Percentiles rank a stretch among this genome's conserved stretches.
Evolutionary conservation across 768 basidiomycete species (phyloP).

Genomic region (Phaeotremella fagi): DNA sequence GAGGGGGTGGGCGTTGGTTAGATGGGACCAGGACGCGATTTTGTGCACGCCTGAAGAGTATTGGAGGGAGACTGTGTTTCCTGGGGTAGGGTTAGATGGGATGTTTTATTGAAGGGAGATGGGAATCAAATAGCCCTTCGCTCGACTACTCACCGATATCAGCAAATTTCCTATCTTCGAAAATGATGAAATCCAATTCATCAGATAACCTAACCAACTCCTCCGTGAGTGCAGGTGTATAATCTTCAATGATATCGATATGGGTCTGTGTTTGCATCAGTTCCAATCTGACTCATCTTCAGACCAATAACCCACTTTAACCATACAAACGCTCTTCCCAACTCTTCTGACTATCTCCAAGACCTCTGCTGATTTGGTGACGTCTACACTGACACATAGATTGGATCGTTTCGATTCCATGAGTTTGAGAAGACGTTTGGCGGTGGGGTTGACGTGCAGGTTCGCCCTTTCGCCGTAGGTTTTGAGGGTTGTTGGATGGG

Average conservation of each 20-base stretch:
- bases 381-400: conserved; percentile 93
- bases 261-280: conserved; percentile 65
- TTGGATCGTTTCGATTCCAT: conserved; percentile 86
- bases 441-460: conserved; percentile 62
- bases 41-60: conserved; percentile 89
- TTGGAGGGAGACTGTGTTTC: conserved; percentile 92
- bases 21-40: conserved; percentile 91
- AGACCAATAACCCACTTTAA: conserved; percentile 62
- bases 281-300: not conserved
- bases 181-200: conserved; percentile 89
- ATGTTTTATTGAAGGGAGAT: not conserved
- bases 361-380: conserved; percentile 71
- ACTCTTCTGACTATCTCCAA: conserved; percentile 80
- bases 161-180: conserved; percentile 98
- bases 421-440: conserved; percentile 68
- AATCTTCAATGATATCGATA: conserved; percentile 91
- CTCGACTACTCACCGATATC: conserved; percentile 71
- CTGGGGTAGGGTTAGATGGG: conserved; percentile 51
- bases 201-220: conserved; percentile 64
- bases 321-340: conserved; percentile 82
- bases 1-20: conserved; percentile 93
- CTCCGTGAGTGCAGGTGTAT: conserved; percentile 65
- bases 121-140: too few species aligned
- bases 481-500: conserved; percentile 33
- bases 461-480: conserved; percentile 38